Base-by-base conservation (phyloP, 2,329 filamentous ascomycete species). In the Pyrenochaeta sp. region DNA sequence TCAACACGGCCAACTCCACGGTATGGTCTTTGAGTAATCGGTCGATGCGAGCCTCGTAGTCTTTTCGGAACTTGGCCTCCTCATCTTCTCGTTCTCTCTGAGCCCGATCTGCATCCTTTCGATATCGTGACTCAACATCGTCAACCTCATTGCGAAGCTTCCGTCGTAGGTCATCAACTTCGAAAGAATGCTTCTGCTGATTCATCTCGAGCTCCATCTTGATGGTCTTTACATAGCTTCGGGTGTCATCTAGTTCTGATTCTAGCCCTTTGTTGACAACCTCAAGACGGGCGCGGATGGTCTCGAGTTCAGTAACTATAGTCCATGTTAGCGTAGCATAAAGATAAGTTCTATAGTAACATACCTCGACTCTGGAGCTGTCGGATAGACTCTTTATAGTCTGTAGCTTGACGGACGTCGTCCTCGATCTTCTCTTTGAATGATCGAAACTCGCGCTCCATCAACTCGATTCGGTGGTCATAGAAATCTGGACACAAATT, bases 351-450 rank as follows among this genome's bases (percentile, higher is more conserved):
- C 6, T 8, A 18, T 9, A n/a, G n/a, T 28, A 9, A 73, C 83
- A 55, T 77, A 94, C 90, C 84, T 80, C 86, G 83, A 37, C 79
- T 81, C 65, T 93, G 95, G 54, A 89, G 87, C 7, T 89, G 60
- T 11, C 87, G 83, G 31, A 95, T 79, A 0, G 86, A 82, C 51
- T 94, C 87, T 58, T 93, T 90, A 48, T 90, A 77, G 4, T 79
- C 81, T 43, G 82, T 86, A 58, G 83, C 85, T 41, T 90, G 85
- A 27, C 80, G 81, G 8, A 87, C 80, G 15, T 88, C 85, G 21
- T 81, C 80, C 45, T 84, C 84, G 65, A 96, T 84, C 52, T 88
- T 86, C 44, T 86, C 80, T 62, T 87, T 87, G 50, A 97, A 78
- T 46, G 81, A 77, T 34, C 81, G 80, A 65, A 90, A 90, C 61